Percentiles rank a stretch among this genome's conserved stretches.
Conservation (phyloP, 2,329 filamentous ascomycete genomes). For the Curvularia verruculosa region DNA sequence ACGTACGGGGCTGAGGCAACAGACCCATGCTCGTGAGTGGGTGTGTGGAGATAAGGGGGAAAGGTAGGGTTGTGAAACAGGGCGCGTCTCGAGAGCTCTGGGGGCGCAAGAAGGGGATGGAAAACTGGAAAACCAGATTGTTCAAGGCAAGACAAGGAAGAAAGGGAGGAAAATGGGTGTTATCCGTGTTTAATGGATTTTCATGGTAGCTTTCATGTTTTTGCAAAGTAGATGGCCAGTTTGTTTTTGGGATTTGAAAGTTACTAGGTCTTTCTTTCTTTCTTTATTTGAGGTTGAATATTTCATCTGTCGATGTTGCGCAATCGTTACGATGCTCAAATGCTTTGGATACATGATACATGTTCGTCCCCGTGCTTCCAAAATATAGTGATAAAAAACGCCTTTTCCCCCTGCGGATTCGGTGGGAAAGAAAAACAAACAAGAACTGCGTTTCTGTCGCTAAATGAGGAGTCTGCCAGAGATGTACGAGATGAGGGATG, state of each 20-base stretch:
- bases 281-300: not conserved
- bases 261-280: not conserved
- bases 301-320: not conserved
- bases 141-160: not conserved
- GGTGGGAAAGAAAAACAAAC: not conserved
- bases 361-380: not conserved
- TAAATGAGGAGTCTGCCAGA: slow-evolving; percentile 14
- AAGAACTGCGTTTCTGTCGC: slow-evolving; percentile 2
- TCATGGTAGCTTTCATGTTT: no score
- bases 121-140: no score
- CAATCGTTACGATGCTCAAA: not conserved
- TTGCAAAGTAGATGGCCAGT: not conserved
- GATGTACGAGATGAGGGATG: slow-evolving; percentile 1
- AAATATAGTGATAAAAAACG: not conserved
- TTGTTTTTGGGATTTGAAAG: not conserved
- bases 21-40: not conserved
- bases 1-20: not conserved
- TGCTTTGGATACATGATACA: not conserved
- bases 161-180: not conserved
- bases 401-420: not conserved
- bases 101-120: not conserved
- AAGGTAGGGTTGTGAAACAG: not conserved
- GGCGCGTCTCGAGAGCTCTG: not conserved
- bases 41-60: not conserved
- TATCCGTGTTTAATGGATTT: no score